Evolutionary conservation across 169 alveolate species (phyloP).

Genomic region (Cryptosporidium bovis): DNA sequence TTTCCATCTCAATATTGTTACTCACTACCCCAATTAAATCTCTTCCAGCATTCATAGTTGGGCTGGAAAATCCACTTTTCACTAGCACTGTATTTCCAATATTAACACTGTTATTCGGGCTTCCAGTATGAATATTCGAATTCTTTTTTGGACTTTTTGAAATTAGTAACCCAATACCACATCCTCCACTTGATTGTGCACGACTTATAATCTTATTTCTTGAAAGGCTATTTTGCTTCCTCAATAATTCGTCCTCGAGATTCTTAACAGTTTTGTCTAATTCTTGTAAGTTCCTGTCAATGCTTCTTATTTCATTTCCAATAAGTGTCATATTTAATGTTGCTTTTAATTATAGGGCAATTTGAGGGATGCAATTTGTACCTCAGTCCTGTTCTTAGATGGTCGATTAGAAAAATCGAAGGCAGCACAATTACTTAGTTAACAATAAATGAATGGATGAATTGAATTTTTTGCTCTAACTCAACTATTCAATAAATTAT

Average conservation of each 20-base stretch:
- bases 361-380: background rate
- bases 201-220: background rate
- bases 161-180: background rate
- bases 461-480: no score
- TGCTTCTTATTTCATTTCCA: constrained; percentile 22
- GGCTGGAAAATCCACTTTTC: background rate
- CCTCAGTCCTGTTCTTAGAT: background rate
- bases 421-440: no score
- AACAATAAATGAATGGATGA: no score
- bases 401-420: background rate
- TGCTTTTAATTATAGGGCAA: background rate
- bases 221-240: constrained; percentile 9
- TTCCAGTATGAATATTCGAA: background rate
- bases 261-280: constrained; percentile 27
- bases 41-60: background rate
- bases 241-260: constrained; percentile 27
- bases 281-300: constrained; percentile 42
- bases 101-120: background rate
- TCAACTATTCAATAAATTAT: no score
- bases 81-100: background rate
- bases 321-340: background rate
- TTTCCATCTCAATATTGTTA: no score
- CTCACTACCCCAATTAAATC: no score
- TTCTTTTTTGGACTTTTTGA: background rate
- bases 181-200: no score